These are phyloP conservation scores for Astrothelium subdiscretum DNA, from an alignment of 495 filamentous ascomycete species.

Conservation along the genomic window DNA sequence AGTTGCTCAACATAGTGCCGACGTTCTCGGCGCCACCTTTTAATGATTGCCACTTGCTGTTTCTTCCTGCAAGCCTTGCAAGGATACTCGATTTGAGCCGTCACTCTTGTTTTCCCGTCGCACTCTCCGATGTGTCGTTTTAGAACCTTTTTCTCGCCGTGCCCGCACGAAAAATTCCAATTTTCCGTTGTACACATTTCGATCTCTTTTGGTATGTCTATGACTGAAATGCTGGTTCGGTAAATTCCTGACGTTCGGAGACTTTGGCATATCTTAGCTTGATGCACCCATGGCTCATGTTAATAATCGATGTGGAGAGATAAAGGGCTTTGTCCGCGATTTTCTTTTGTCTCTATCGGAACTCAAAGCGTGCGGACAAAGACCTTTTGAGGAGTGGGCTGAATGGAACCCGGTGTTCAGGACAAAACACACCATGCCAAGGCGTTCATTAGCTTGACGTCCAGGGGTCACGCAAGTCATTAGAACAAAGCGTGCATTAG, in stretches of 20 bases:
- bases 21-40: not conserved
- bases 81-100: not conserved
- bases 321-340: not conserved
- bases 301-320: not conserved
- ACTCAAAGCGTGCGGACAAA: not conserved
- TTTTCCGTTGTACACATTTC: not conserved
- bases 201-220: not conserved
- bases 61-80: not conserved
- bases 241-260: not conserved
- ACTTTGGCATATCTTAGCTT: not conserved
- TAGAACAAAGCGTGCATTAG: too few relatives aligned
- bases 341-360: not conserved
- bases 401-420: too few relatives aligned
- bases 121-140: not conserved
- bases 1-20: not conserved
- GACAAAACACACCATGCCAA: too few relatives aligned
- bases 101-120: not conserved
- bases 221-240: not conserved
- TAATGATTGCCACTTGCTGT: not conserved
- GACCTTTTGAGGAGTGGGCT: not conserved
- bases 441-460: too few relatives aligned
- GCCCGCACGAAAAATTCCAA: not conserved
- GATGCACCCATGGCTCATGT: not conserved
- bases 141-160: not conserved
- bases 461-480: too few relatives aligned